Conservation (phyloP, 2,329 filamentous ascomycete species). For the Aureobasidium sp. region DNA sequence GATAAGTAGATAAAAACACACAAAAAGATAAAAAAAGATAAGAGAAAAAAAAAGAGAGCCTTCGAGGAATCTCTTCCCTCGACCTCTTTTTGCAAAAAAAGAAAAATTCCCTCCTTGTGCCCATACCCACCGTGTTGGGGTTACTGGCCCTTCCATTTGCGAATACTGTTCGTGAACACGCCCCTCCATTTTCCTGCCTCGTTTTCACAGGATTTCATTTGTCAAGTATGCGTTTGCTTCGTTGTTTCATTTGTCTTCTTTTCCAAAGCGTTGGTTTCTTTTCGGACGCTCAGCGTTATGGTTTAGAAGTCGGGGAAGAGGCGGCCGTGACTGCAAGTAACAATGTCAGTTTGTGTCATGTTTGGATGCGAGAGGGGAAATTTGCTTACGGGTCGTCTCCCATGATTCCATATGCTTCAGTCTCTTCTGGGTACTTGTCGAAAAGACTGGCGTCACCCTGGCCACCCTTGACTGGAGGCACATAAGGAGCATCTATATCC, state of each 20-base stretch:
- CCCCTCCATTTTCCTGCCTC: no score
- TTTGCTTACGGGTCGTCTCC: slow-evolving; percentile 78
- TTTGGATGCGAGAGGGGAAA: neutral
- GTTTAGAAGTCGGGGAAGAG: slow-evolving; percentile 68
- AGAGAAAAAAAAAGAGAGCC: no score
- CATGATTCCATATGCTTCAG: slow-evolving; percentile 75
- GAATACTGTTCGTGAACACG: no score
- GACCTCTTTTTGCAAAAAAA: no score
- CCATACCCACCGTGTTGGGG: no score
- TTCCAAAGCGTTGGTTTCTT: neutral
- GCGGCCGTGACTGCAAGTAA: slow-evolving; percentile 56
- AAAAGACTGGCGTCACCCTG: slow-evolving; percentile 95
- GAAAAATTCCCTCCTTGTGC: no score
- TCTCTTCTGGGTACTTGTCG: slow-evolving; percentile 95
- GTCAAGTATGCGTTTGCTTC: neutral
- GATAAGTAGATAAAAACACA: no score
- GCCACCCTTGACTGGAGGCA: slow-evolving; percentile 88
- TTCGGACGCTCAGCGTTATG: neutral
- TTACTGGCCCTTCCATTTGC: no score
- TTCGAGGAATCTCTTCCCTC: no score
- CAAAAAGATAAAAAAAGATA: no score
- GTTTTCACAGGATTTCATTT: no score
- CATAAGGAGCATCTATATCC: slow-evolving; percentile 97
- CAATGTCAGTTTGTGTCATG: slow-evolving; percentile 18
- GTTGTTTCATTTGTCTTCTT: neutral